A percentile compares a stretch with the other conserved stretches of the same genome.
Conservation (phyloP, 148 eudicot species). For the Simmondsia chinensis region DNA sequence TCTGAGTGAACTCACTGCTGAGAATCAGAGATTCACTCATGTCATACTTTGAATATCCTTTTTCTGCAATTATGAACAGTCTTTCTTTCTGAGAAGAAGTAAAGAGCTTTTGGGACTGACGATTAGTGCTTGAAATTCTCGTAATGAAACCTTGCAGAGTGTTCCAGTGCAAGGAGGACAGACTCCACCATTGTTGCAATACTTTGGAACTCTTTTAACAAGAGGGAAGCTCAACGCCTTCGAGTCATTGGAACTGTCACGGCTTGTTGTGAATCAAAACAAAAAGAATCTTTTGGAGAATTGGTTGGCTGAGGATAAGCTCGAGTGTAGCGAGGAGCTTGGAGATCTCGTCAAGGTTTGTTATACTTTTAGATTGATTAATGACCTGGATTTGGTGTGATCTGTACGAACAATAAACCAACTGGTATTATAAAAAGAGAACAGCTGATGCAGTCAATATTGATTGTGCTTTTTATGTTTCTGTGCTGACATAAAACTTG, state of each 20-base stretch:
- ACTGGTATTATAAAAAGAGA: too few species aligned
- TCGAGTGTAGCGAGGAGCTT: conserved; percentile 98
- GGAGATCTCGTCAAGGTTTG: conserved; percentile 96
- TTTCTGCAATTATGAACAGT: too few species aligned
- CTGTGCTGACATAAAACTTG: background rate
- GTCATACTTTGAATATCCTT: too few species aligned
- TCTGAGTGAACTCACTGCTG: too few species aligned
- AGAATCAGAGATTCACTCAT: too few species aligned
- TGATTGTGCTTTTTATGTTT: background rate
- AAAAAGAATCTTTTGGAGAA: conserved; percentile 91
- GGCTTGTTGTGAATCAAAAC: conserved; percentile 92
- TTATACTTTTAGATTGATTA: conserved; percentile 1
- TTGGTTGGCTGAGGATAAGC: conserved; percentile 97
- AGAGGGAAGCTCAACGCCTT: conserved; percentile 90
- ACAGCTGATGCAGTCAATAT: too few species aligned
- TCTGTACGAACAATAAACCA: too few species aligned
- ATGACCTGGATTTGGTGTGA: too few species aligned
- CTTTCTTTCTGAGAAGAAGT: too few species aligned
- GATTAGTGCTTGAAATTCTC: too few species aligned
- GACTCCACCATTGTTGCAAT: conserved; percentile 88
- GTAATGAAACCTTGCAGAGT: conserved; percentile 93
- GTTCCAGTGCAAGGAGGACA: conserved; percentile 98
- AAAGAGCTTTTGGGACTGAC: too few species aligned
- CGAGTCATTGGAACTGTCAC: conserved; percentile 87
- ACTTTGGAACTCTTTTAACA: conserved; percentile 79